phyloP scores from a whole-genome alignment of 2,329 filamentous ascomycete genomes.

The Dactylellina parvicollis region DNA sequence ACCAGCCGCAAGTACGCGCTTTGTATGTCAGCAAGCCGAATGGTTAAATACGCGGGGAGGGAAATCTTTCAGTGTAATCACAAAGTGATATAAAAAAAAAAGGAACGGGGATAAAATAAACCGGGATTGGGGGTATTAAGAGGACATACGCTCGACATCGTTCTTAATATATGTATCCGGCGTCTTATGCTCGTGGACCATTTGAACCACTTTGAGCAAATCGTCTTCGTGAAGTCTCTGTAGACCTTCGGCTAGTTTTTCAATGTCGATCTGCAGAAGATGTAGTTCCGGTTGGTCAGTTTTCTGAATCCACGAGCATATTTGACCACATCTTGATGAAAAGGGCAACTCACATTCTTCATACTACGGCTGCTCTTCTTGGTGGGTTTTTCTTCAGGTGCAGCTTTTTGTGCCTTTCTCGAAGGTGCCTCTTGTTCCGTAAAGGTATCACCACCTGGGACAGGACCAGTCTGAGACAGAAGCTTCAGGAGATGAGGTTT shows the following conservation, averaged over 20 bases:
- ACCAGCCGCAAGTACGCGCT: background rate
- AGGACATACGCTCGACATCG: conserved; percentile 83
- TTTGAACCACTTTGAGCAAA: conserved; percentile 90
- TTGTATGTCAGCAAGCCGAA: background rate
- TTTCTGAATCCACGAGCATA: conserved; percentile 57
- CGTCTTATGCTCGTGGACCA: conserved; percentile 97
- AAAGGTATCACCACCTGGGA: conserved; percentile 77
- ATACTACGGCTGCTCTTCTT: conserved; percentile 81
- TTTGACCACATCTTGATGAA: background rate
- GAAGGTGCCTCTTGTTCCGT: conserved; percentile 67
- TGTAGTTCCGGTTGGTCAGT: background rate
- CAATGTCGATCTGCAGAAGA: conserved; percentile 77
- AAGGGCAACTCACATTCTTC: conserved; percentile 66
- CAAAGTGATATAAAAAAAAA: background rate
- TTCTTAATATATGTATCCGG: conserved; percentile 96
- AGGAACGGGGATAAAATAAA: conserved; percentile 16
- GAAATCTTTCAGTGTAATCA: background rate
- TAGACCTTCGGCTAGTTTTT: conserved; percentile 92
- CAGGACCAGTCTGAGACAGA: conserved; percentile 83
- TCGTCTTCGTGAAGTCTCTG: conserved; percentile 92
- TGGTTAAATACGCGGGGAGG: background rate
- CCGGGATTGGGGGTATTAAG: conserved; percentile 60
- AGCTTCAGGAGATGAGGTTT: conserved; percentile 82
- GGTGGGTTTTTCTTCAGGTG: conserved; percentile 65
- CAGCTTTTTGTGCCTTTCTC: conserved; percentile 68